These are phyloP conservation scores for Chaetomium globosum DNA, from an alignment of 2,329 filamentous ascomycete genomes.

Conservation along the genomic window DNA sequence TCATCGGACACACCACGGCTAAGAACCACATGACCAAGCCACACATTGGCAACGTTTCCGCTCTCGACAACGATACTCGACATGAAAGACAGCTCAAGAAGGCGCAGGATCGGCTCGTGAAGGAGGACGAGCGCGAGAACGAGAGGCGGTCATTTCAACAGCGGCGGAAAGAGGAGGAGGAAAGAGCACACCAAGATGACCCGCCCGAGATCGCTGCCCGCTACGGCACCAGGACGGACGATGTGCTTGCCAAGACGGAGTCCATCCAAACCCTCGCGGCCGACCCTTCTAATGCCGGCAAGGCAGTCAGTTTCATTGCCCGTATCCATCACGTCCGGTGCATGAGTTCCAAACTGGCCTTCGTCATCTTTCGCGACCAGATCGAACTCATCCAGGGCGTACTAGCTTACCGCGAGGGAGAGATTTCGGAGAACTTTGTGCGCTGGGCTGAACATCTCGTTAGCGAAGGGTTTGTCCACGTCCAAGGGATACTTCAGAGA, in stretches of 20 bases:
- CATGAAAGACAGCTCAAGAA: conserved; percentile 42
- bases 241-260: conserved; percentile 31
- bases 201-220: conserved; percentile 39
- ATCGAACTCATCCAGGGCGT: conserved; percentile 83
- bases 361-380: conserved; percentile 84
- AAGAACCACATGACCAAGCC: conserved; percentile 47
- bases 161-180: conserved; percentile 44
- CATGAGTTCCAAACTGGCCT: conserved; percentile 75
- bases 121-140: conserved; percentile 42
- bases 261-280: conserved; percentile 44
- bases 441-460: conserved; percentile 85
- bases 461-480: conserved; percentile 75
- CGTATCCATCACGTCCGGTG: conserved; percentile 78
- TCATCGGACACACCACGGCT: conserved; percentile 44
- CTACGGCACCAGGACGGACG: conserved; percentile 39
- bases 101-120: conserved; percentile 42
- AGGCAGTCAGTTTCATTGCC: conserved; percentile 67
- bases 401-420: conserved; percentile 61
- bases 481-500: conserved; percentile 72
- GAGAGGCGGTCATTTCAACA: conserved; percentile 39
- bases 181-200: conserved; percentile 38
- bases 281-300: conserved; percentile 56
- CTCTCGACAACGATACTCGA: conserved; percentile 39
- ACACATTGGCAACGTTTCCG: conserved; percentile 44
- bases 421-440: conserved; percentile 73